Evolutionary conservation across 2,329 filamentous ascomycete species (phyloP).

Genomic region (Didymella keratinophila): DNA sequence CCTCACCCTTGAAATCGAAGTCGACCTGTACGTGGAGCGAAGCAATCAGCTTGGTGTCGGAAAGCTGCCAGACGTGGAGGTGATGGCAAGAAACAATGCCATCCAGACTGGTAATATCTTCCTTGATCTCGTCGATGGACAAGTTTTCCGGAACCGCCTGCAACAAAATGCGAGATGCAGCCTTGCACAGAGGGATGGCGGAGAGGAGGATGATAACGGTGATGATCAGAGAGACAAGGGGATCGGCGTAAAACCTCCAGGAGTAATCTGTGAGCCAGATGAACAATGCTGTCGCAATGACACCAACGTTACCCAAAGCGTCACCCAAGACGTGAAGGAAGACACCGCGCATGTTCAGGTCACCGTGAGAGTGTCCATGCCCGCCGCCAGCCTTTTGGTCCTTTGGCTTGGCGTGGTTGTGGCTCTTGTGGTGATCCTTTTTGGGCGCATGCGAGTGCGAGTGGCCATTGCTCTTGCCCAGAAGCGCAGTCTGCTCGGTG

Average conservation of each 20-base stretch:
- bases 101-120: conserved; percentile 85
- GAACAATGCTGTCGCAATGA: conserved; percentile 81
- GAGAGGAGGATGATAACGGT: conserved; percentile 78
- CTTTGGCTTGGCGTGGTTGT: conserved; percentile 82
- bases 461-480: conserved; percentile 36
- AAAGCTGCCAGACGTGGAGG: conserved; percentile 97
- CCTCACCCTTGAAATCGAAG: conserved; percentile 85
- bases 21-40: conserved; percentile 92
- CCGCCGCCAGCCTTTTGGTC: conserved; percentile 66
- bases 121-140: conserved; percentile 85
- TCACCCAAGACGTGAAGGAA: conserved; percentile 79
- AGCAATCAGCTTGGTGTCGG: conserved; percentile 91
- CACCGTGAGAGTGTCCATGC: conserved; percentile 79
- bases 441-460: conserved; percentile 26
- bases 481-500: conserved; percentile 49
- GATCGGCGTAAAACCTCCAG: conserved; percentile 88
- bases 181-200: conserved; percentile 79
- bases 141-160: conserved; percentile 93
- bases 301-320: conserved; percentile 84
- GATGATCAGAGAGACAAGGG: conserved; percentile 91
- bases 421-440: conserved; percentile 65
- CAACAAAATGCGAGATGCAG: conserved; percentile 85
- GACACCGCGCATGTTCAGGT: conserved; percentile 91
- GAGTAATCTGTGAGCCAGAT: conserved; percentile 90
- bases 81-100: conserved; percentile 93